Evolutionary conservation across 257 asterid species (phyloP), one percentile per base, ranked within the genome.

Genomic region (Forsythia suspensa): DNA sequence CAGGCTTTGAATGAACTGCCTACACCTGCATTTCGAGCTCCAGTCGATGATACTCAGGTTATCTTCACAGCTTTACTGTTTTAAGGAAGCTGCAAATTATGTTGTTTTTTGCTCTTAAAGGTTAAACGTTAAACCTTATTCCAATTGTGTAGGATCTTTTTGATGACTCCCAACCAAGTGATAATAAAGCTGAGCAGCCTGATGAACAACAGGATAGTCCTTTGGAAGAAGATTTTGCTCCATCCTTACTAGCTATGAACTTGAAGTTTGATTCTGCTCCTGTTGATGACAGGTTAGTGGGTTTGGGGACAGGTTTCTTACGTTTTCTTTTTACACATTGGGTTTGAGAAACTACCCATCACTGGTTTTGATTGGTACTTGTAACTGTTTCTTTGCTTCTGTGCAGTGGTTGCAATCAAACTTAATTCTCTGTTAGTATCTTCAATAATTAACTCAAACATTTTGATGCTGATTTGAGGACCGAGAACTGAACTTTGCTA

Each of bases 241-340:
- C 99, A 71, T 89, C 98, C 77, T 78, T 86, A 70, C 92, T 76
- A 78, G 83, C 92, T 81, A 84, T 92, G 94, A 83, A 90, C 81
- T 81, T 92, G 90, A 88, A 90, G 80, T 85, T 93, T 82, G 99
- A 95, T 87, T 91, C 97, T 74, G 96, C 80, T 73, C 90, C 88
- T 51, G 74, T 86, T 63, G 90, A 90, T 85, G 94, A 89, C 70
- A 86, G 94, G 98, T 91, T 76, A 74, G 86, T 83, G 57, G 37
- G 69, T 73, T 66, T 77, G 37, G 18, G 10, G 75, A 63, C 68
- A 29, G 39, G 38, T 68, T 74, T 80, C 41, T 55, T 76, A 73
- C 20, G 61, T 72, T 46, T 20, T 59, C 36, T 8, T 59, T 59
- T 59, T 59, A 59, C 36, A 59, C 67, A 20, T 59, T 41, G 36